Evolutionary conservation across 2,329 filamentous ascomycete genomes (phyloP).

Genomic region (Aspergillus ochraceus): DNA sequence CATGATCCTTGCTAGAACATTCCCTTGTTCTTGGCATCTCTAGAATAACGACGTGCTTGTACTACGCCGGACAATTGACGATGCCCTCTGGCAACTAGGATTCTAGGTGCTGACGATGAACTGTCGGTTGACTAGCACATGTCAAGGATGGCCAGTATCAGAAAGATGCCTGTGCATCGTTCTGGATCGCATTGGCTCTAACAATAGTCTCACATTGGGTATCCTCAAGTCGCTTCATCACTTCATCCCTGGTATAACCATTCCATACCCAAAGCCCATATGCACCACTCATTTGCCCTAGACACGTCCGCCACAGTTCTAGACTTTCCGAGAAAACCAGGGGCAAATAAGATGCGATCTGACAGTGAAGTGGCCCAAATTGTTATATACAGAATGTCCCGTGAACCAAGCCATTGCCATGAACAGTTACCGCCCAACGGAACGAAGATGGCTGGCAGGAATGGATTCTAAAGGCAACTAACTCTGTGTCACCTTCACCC

Average conservation of each 20-base stretch:
- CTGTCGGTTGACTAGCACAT: not conserved
- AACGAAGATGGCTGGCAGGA: not conserved
- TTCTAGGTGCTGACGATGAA: not conserved
- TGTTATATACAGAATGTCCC: not conserved
- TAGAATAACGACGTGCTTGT: not conserved
- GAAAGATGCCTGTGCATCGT: not conserved
- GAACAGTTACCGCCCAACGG: not conserved
- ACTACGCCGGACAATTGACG: not conserved
- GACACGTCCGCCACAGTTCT: not conserved
- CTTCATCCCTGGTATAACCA: not conserved
- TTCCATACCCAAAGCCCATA: not conserved
- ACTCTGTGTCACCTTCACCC: not conserved
- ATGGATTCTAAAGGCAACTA: not conserved
- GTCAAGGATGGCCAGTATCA: not conserved
- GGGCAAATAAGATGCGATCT: not conserved
- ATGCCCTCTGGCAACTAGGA: not conserved
- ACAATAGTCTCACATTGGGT: constrained; percentile 12
- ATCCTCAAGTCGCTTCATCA: constrained; percentile 4
- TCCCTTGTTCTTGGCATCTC: not conserved
- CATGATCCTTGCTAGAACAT: not conserved
- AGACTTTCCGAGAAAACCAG: not conserved
- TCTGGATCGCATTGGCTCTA: constrained; percentile 10
- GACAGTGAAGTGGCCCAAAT: not conserved
- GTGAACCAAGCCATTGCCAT: not conserved
- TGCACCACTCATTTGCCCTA: not conserved